Evolutionary conservation across 164 flowering plant genomes (phyloP), one percentile per base, ranked within the genome.

Genomic region (Vitis amurensis): DNA sequence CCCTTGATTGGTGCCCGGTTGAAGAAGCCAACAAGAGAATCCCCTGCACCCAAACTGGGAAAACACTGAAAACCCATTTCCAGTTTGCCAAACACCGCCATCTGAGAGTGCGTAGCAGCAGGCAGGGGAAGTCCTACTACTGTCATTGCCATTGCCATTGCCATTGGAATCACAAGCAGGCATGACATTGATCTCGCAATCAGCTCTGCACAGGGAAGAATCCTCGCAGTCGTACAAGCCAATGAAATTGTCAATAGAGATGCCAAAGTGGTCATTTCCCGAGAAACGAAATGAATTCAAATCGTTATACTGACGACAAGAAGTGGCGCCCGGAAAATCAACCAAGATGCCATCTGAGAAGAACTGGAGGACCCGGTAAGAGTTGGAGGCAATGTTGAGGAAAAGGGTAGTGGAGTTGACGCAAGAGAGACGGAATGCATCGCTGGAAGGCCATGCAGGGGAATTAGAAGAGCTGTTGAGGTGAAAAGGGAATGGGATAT

Each of bases 81-180:
- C 89, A 2, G 68, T 17, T 44, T 57, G 77, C 95, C 97, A 85
- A 17, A 76, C 70, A 61, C 86, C 82, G 11, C 63, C 70, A 71
- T 89, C 91, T 3, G 84, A 81, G 3, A 92, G 82, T 0, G 93
- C 88, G 65, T 87, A 86, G 60, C 97, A 90, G 72, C 97, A 92
- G 44, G 82, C 75, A 47, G 84, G 81, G 9, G 74, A 68, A 37
- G 44, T 37, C 44, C 44, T 6, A 3, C 7, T 6, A 37, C 44
- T 37, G 44, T 37, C 44, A 37, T 37, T 37, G 44, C 27, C 27
- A 23, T 37, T 37, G 44, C 27, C 27, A 23, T 55, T 64, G n/a
- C 49, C 70, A 31, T 76, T 73, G 37, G 77, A 72, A 30, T 82
- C 85, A 74, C 97, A 88, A 47, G 76, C 79, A 47, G 83, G 79